phyloP scores from a whole-genome alignment of 2,329 filamentous ascomycete species.

The Xylariaceae sp. region DNA sequence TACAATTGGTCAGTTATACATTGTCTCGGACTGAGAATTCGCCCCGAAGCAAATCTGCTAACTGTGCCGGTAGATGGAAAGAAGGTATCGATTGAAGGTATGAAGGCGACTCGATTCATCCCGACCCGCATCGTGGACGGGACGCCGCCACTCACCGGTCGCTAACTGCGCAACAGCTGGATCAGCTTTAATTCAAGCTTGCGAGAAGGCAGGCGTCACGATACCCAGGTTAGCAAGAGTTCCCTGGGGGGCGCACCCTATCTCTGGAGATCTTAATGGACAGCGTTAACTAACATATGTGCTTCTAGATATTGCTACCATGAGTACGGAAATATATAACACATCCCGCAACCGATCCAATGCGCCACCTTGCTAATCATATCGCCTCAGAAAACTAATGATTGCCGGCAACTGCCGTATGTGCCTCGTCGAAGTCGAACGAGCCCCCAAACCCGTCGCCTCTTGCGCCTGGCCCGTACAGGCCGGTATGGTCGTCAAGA shows the following conservation, averaged over 20 bases:
- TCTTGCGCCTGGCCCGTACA: constrained; percentile 99
- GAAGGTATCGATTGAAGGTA: constrained; percentile 97
- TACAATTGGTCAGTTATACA: constrained; percentile 68
- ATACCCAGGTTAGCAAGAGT: constrained; percentile 64
- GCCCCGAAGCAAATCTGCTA: constrained; percentile 16
- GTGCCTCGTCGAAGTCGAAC: constrained; percentile 98
- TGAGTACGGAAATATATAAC: constrained; percentile 59
- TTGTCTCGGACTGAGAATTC: constrained; percentile 15
- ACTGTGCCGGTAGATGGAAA: constrained; percentile 69
- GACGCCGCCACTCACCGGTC: constrained; percentile 2
- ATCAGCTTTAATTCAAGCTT: constrained; percentile 95
- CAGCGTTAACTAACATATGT: background rate
- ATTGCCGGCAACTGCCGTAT: constrained; percentile 99
- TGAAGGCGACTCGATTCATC: constrained; percentile 16
- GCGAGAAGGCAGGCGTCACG: constrained; percentile 90
- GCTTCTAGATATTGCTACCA: constrained; percentile 88
- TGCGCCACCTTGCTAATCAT: constrained; percentile 35
- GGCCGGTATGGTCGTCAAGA: constrained; percentile 98
- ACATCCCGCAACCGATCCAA: constrained; percentile 16
- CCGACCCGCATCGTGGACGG: background rate
- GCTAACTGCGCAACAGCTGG: constrained; percentile 61
- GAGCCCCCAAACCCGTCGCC: constrained; percentile 91
- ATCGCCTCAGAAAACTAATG: constrained; percentile 73
- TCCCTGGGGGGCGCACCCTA: constrained; percentile 24
- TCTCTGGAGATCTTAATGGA: background rate